phyloP scores from a whole-genome alignment of 2,329 filamentous ascomycete genomes.

The Trichoderma polysporum region DNA sequence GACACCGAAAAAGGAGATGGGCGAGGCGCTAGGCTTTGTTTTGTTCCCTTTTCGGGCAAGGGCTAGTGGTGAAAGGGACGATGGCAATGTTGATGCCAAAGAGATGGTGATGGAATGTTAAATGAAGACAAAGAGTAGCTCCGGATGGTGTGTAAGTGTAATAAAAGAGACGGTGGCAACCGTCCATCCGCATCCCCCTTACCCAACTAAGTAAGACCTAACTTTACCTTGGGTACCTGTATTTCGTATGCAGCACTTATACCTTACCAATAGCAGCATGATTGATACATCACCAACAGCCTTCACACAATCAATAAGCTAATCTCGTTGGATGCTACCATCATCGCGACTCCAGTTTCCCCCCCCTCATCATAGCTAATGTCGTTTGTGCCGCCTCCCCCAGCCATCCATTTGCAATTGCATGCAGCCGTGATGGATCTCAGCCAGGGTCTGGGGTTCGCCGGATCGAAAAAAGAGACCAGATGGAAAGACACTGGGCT shows the following conservation, averaged over 20 bases:
- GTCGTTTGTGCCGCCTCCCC: not conserved
- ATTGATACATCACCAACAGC: not conserved
- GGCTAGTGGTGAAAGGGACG: not conserved
- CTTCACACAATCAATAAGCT: not conserved
- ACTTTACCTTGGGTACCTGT: too few relatives aligned
- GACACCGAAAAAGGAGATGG: constrained; percentile 18
- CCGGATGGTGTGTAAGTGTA: not conserved
- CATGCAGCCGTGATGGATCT: constrained; percentile 3
- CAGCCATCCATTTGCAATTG: not conserved
- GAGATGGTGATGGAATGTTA: constrained; percentile 2
- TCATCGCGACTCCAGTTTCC: not conserved
- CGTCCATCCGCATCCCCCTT: too few relatives aligned
- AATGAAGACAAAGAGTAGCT: not conserved
- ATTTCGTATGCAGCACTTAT: too few relatives aligned
- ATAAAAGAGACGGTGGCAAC: not conserved
- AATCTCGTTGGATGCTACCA: not conserved
- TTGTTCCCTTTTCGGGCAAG: not conserved
- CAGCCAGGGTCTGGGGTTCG: not conserved
- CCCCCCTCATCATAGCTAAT: not conserved
- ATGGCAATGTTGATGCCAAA: constrained; percentile 1
- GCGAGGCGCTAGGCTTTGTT: constrained; percentile 2
- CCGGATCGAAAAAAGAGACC: not conserved
- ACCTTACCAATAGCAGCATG: not conserved
- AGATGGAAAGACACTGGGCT: not conserved
- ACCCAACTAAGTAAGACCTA: too few relatives aligned